Conservation (phyloP, 306 rosid species). For the Adenanthera pavonina region DNA sequence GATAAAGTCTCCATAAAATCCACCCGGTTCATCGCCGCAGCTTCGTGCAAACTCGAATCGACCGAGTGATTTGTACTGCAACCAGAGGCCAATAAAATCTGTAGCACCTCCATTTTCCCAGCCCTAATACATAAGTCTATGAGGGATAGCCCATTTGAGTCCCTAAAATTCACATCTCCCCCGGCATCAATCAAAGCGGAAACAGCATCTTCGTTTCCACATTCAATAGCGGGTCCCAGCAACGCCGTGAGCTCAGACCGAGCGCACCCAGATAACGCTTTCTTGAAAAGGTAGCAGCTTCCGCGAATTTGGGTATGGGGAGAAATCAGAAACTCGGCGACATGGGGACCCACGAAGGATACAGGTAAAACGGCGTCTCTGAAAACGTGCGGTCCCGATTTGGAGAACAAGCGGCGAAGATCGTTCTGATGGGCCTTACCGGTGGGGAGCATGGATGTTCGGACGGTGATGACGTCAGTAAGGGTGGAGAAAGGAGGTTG, state of each 20-base stretch:
- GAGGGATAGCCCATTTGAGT: constrained; percentile 50
- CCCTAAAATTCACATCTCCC: constrained; percentile 50
- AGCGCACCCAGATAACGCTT: constrained; percentile 63
- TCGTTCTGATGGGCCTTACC: constrained; percentile 73
- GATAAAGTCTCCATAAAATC: constrained; percentile 62
- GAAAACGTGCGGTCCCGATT: constrained; percentile 80
- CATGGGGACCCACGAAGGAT: constrained; percentile 65
- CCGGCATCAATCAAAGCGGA: constrained; percentile 65
- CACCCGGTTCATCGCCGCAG: constrained; percentile 57
- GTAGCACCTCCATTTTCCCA: constrained; percentile 50
- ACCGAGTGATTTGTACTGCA: constrained; percentile 43
- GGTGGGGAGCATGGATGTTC: constrained; percentile 76
- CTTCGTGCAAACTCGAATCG: constrained; percentile 58
- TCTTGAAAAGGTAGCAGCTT: constrained; percentile 38
- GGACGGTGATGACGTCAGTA: constrained; percentile 62
- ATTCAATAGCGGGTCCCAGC: constrained; percentile 53
- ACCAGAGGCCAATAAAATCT: constrained; percentile 59
- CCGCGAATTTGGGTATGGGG: constrained; percentile 36
- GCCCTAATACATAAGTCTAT: constrained; percentile 50
- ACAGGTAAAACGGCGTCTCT: constrained; percentile 72
- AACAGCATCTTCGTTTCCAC: constrained; percentile 48
- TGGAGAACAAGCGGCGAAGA: constrained; percentile 69
- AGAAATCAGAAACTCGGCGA: constrained; percentile 58
- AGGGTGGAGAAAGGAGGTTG: constrained; percentile 61
- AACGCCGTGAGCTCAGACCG: constrained; percentile 52